These are phyloP conservation scores for Prunus kanzakura DNA, from an alignment of 306 rosid genomes.

Conservation along the genomic window DNA sequence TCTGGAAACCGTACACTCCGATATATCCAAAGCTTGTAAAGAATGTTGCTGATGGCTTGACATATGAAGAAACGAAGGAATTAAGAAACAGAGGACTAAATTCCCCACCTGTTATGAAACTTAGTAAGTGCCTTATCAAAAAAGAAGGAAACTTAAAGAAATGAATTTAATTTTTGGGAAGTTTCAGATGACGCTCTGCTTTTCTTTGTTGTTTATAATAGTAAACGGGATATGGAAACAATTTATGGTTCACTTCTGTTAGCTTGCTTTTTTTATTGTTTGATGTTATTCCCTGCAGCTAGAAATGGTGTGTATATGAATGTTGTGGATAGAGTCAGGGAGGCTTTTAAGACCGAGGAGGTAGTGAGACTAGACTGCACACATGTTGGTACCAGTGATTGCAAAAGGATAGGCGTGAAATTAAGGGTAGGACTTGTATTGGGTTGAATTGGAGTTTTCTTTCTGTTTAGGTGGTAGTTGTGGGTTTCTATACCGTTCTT, in stretches of 20 bases:
- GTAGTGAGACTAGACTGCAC: conserved; percentile 82
- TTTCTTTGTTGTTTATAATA: neutral
- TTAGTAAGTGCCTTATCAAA: conserved; percentile 50
- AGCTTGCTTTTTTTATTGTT: neutral
- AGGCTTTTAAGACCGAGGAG: conserved; percentile 66
- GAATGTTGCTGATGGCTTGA: conserved; percentile 61
- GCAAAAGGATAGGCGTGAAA: conserved; percentile 83
- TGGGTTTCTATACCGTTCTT: neutral
- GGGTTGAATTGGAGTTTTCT: neutral
- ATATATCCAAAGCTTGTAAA: conserved; percentile 89
- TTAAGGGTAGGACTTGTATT: conserved; percentile 47
- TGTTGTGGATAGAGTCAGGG: conserved; percentile 75
- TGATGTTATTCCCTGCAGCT: conserved; percentile 45
- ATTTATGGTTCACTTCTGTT: neutral
- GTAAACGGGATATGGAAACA: neutral
- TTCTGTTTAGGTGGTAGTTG: conserved; percentile 1
- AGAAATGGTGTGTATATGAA: conserved; percentile 88
- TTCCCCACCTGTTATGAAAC: conserved; percentile 65
- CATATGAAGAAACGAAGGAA: conserved; percentile 69
- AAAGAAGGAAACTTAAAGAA: neutral
- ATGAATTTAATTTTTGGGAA: neutral
- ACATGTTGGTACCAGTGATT: conserved; percentile 73
- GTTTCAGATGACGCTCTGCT: neutral
- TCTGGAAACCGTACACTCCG: conserved; percentile 95
- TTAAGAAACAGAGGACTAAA: conserved; percentile 69